Percentiles rank a stretch among this genome's conserved stretches.
phyloP scores from a whole-genome alignment of 2,329 filamentous ascomycete species.

The Colletotrichum siamense region DNA sequence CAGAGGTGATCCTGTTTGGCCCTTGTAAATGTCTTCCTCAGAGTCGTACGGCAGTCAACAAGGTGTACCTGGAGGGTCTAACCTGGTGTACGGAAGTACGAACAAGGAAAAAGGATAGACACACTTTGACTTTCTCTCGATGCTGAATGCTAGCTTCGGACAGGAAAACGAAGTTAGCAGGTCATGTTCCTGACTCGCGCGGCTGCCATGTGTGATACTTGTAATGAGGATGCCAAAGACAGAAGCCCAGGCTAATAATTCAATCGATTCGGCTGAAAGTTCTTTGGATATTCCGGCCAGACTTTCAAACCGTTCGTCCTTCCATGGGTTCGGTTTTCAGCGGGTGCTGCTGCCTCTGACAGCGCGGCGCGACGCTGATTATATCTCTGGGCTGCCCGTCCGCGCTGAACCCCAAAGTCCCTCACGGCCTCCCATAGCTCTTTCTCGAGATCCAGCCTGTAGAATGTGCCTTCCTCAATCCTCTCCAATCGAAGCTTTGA shows the following conservation, averaged over 20 bases:
- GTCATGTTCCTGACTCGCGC: neutral
- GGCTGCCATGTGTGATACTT: neutral
- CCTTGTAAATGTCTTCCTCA: neutral
- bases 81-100: neutral
- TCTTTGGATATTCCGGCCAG: neutral
- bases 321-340: neutral
- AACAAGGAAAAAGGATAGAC: neutral
- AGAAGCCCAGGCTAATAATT: neutral
- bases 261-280: too few relatives aligned
- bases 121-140: neutral
- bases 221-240: neutral
- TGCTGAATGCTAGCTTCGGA: neutral
- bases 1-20: neutral
- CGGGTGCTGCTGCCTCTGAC: neutral
- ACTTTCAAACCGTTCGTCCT: neutral
- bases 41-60: neutral
- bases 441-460: neutral
- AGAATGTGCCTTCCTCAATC: neutral
- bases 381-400: neutral
- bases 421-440: neutral
- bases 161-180: neutral
- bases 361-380: neutral
- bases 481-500: neutral
- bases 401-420: neutral
- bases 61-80: neutral